These are phyloP conservation scores for Calocybe indica DNA, from an alignment of 768 basidiomycete species.

Conservation along the genomic window DNA sequence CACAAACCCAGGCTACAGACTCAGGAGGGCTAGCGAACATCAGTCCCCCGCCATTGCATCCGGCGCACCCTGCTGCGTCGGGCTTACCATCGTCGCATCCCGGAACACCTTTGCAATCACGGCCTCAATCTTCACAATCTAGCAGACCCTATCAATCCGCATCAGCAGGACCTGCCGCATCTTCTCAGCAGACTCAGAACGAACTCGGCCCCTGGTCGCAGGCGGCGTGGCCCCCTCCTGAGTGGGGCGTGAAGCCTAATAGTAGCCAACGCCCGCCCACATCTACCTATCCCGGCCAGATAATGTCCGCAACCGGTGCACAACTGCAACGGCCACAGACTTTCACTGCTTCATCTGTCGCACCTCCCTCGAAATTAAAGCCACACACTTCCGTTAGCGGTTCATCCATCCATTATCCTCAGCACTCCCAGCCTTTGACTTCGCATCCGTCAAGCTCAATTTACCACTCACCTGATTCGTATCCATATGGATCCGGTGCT, in stretches of 20 bases:
- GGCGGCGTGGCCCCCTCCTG: conserved; percentile 36
- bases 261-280: conserved; percentile 4
- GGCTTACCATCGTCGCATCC: conserved; percentile 4
- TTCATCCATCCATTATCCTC: neutral
- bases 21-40: conserved; percentile 4
- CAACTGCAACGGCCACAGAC: conserved; percentile 27
- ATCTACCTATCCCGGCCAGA: conserved; percentile 11
- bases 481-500: conserved; percentile 15
- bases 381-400: conserved; percentile 16
- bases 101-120: conserved; percentile 4
- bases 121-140: conserved; percentile 7
- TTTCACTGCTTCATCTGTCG: conserved; percentile 14
- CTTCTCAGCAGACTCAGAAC: conserved; percentile 1
- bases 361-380: conserved; percentile 14
- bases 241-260: conserved; percentile 26
- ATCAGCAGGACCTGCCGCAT: conserved; percentile 2
- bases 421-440: neutral
- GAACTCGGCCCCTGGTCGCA: conserved; percentile 19
- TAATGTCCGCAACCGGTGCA: conserved; percentile 17
- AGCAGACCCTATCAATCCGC: conserved; percentile 3
- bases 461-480: conserved; percentile 2
- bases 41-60: conserved; percentile 29
- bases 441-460: no score
- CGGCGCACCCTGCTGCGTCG: conserved; percentile 21
- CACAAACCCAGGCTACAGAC: conserved; percentile 6